Evolutionary conservation across 371 early-diverging fungal species (phyloP).

Genomic region (Saksenaea oblongispora): DNA sequence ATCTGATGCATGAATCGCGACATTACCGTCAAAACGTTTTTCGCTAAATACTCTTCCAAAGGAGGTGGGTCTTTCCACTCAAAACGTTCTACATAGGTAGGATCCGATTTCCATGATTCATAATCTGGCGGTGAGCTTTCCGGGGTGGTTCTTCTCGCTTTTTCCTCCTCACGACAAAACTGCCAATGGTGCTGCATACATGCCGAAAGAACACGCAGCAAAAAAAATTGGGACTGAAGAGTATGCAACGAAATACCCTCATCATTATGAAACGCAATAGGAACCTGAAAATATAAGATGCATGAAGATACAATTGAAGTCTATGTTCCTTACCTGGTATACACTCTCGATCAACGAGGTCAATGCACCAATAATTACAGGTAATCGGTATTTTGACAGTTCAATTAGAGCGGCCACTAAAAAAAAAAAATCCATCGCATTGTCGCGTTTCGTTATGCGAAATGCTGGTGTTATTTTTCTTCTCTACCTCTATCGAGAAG

Average conservation of each 20-base stretch:
- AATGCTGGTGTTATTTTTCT: conserved; percentile 15
- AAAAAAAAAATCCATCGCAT: background rate
- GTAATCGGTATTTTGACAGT: conserved; percentile 49
- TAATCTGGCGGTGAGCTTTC: background rate
- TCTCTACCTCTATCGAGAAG: background rate
- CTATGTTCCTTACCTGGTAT: conserved; percentile 34
- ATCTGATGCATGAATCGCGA: conserved; percentile 59
- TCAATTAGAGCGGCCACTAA: conserved; percentile 48
- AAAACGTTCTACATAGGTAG: background rate
- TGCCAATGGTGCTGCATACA: conserved; percentile 68
- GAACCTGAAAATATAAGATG: background rate
- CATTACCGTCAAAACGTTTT: conserved; percentile 59
- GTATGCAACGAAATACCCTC: conserved; percentile 48
- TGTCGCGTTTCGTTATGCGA: conserved; percentile 28
- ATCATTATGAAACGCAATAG: conserved; percentile 11
- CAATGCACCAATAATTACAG: conserved; percentile 39
- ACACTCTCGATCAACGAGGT: conserved; percentile 45
- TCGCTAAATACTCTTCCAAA: conserved; percentile 68
- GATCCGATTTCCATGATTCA: background rate
- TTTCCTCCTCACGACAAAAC: conserved; percentile 37
- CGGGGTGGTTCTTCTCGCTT: background rate
- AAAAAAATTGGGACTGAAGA: conserved; percentile 64
- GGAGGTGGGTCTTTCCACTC: conserved; percentile 65
- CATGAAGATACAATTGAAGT: background rate
- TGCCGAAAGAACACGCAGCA: conserved; percentile 59